Conservation (phyloP, 306 rosid species). For the Fagus sylvatica region DNA sequence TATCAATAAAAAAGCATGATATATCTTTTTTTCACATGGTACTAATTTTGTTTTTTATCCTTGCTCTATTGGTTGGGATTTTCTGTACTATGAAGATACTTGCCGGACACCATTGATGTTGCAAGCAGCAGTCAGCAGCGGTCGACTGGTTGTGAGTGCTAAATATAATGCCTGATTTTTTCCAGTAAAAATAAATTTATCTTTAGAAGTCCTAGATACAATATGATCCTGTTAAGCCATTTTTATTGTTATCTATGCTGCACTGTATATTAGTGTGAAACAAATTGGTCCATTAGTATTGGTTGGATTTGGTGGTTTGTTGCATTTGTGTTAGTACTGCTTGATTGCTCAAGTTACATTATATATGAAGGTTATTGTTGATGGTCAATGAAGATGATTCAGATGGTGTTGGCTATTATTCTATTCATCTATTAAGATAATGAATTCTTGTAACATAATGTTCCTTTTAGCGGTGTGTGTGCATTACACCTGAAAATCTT, state of each 20-base stretch:
- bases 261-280: constrained; percentile 55
- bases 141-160: constrained; percentile 92
- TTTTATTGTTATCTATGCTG: constrained; percentile 33
- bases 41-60: constrained; percentile 21
- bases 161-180: constrained; percentile 39
- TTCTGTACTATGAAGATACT: constrained; percentile 57
- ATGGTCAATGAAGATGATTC: not conserved
- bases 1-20: not conserved
- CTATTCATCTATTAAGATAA: not conserved
- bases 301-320: constrained; percentile 45
- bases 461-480: not conserved
- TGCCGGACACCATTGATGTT: constrained; percentile 97
- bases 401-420: not conserved
- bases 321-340: constrained; percentile 31
- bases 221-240: constrained; percentile 31
- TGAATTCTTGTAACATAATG: not conserved
- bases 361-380: constrained; percentile 24
- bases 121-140: constrained; percentile 77
- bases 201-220: constrained; percentile 31
- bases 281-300: constrained; percentile 40
- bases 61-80: constrained; percentile 30
- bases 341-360: constrained; percentile 16
- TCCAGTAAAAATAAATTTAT: constrained; percentile 41
- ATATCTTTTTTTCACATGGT: not conserved
- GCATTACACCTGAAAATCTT: too few species aligned